phyloP scores from a whole-genome alignment of 352 stramenopile genomes.

The Phytophthora gonapodyides region DNA sequence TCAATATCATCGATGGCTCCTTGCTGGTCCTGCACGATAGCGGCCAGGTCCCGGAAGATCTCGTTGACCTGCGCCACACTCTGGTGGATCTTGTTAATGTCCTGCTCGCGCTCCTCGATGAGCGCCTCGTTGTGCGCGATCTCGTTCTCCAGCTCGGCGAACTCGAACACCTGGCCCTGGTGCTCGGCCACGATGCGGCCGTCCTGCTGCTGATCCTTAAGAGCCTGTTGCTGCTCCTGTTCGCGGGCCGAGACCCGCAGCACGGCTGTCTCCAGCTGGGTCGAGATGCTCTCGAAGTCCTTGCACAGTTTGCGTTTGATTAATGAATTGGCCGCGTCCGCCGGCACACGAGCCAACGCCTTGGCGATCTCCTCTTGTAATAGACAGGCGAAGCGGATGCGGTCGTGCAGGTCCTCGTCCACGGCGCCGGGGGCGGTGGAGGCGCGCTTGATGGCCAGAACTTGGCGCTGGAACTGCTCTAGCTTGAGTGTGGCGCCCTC shows the following conservation, averaged over 20 bases:
- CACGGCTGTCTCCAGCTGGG: constrained; percentile 69
- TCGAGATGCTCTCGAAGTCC: constrained; percentile 82
- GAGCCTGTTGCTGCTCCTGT: constrained; percentile 58
- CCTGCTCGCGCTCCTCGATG: constrained; percentile 88
- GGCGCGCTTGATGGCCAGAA: constrained; percentile 76
- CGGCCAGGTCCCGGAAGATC: constrained; percentile 89
- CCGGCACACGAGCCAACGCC: constrained; percentile 55
- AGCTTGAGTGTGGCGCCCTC: constrained; percentile 78
- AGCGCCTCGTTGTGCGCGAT: constrained; percentile 89
- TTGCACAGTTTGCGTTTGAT: constrained; percentile 84
- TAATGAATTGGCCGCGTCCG: constrained; percentile 63
- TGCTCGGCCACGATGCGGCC: constrained; percentile 69
- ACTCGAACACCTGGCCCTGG: constrained; percentile 77
- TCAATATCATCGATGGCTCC: constrained; percentile 86
- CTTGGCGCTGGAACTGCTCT: constrained; percentile 85
- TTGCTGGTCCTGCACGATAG: constrained; percentile 88
- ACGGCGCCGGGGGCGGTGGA: constrained; percentile 34
- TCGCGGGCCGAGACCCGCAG: constrained; percentile 68
- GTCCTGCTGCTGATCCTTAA: constrained; percentile 46
- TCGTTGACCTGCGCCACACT: constrained; percentile 91
- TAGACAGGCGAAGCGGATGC: constrained; percentile 83
- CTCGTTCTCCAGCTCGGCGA: constrained; percentile 82
- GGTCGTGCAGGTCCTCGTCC: constrained; percentile 83
- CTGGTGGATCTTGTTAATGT: constrained; percentile 88
- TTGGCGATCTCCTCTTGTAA: constrained; percentile 84